Evolutionary conservation across 768 basidiomycete genomes (phyloP).

Genomic region (Bullera alba): DNA sequence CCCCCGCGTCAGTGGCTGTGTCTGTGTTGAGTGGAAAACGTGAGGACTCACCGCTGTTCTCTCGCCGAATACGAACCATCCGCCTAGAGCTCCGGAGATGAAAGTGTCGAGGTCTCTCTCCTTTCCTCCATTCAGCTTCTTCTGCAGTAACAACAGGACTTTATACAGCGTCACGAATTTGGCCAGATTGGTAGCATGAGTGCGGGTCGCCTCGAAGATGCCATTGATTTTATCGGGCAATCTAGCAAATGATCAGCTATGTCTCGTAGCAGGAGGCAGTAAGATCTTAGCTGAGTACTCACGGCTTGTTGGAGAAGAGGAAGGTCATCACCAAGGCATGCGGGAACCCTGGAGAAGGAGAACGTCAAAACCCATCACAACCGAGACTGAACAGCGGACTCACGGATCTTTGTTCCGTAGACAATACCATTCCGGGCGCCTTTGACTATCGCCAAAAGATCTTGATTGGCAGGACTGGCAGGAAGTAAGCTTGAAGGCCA

Average conservation of each 20-base stretch:
- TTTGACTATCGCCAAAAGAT: constrained; percentile 86
- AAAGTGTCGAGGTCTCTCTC: constrained; percentile 76
- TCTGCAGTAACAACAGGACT: constrained; percentile 71
- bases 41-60: constrained; percentile 48
- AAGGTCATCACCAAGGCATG: constrained; percentile 96
- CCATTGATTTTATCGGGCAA: constrained; percentile 42
- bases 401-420: constrained; percentile 43
- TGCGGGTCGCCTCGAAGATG: constrained; percentile 77
- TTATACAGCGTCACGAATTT: constrained; percentile 95
- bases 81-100: constrained; percentile 84
- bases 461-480: constrained; percentile 67
- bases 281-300: constrained; percentile 43
- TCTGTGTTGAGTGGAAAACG: too few species aligned
- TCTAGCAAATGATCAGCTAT: neutral
- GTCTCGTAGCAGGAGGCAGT: neutral
- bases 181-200: constrained; percentile 84
- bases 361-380: neutral
- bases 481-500: neutral
- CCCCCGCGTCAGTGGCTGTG: neutral
- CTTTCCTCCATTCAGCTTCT: constrained; percentile 67
- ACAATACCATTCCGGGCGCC: constrained; percentile 56
- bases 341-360: constrained; percentile 62
- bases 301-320: constrained; percentile 87
- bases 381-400: constrained; percentile 3
- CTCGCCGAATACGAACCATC: constrained; percentile 54